Base-by-base conservation (phyloP, 345 rosid genomes). In the Physaria fendleri region DNA sequence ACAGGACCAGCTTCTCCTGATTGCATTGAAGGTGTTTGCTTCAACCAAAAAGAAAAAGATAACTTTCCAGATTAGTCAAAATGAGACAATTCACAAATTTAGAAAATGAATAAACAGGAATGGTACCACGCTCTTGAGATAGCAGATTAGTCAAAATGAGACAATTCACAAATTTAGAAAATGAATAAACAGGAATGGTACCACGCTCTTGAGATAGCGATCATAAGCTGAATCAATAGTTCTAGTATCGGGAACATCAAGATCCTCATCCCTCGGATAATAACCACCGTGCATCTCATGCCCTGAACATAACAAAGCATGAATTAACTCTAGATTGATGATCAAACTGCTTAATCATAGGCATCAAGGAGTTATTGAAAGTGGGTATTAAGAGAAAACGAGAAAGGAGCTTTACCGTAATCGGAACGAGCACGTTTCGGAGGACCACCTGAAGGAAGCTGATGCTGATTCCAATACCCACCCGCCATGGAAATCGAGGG, bases 211-310 rank as follows among this genome's bases (percentile, higher is more conserved):
- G 34, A 86, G 85, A 71, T 84, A 86, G 2, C 78, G 82, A 28
- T 89, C 97, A 69, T 86, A 89, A 60, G 90, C 95, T 30, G 95
- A 86, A 12, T 77, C 84, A 62, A 86, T 84, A 2, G 83, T 64
- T 68, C 86, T 82, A 1, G 92, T 84, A 69, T 89, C 95, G 22
- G 40, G 59, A 18, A 77, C 74, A 44, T 53, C 69, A 10, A 58
- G 74, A 61, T 82, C 96, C 77, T 78, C 95, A 29, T 84, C 89
- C n/a, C 34, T n/a, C n/a, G n/a, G n/a, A n/a, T n/a, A n/a, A n/a
- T n/a, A n/a, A n/a, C n/a, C n/a, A n/a, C n/a, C n/a, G n/a, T n/a
- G n/a, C n/a, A n/a, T n/a, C n/a, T n/a, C n/a, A n/a, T n/a, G n/a
- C n/a, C n/a, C n/a, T n/a, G n/a, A n/a, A n/a, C n/a, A n/a, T n/a